Evolutionary conservation across 1,284 basidiomycete species (phyloP), one percentile per base, ranked within the genome.

Genomic region (Abortiporus biennis): DNA sequence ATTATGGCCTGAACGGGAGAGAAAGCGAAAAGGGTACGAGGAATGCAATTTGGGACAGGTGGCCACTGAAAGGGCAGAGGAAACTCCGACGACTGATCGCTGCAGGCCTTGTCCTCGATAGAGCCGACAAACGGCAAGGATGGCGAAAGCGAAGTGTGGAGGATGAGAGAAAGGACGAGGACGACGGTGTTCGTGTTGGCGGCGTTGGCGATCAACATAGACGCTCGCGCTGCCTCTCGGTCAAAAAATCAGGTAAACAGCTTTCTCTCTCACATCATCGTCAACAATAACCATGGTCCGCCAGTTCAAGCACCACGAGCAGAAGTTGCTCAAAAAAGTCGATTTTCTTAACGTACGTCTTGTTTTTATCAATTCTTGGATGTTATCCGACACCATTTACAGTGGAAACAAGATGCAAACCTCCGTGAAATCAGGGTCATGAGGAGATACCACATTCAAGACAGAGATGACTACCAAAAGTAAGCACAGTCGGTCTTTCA

Each of bases 351-450:
- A 86, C 60, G 91, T 90, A 56, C 46, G 82, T 71, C 4, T 27
- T n/a, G 9, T n/a, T 29, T 29, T n/a, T 29, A 8, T 29, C n/a
- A n/a, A 29, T 29, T n/a, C 27, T n/a, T n/a, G 27, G 8, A 29
- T 9, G 9, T 29, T n/a, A 29, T n/a, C 27, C n/a, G n/a, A 29
- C n/a, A n/a, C n/a, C n/a, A 48, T 40, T 30, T 15, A 31, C 63
- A 97, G 87, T 99, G 96, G 95, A 98, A 94, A 68, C 85, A 92
- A 66, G 94, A 98, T 81, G 82, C 88, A 6, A 88, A 85, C 58
- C 68, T 88, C 36, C 82, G 95, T 38, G 95, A 99, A 71, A 80
- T 92, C 64, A 92, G 89, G 63, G 88, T 99, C 44, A 90, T 99
- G 83, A 80, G 95, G 34, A 72, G 93, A 47, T 99, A 98, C 63